phyloP scores from a whole-genome alignment of 2,329 filamentous ascomycete genomes.

The Catunica adiposa region DNA sequence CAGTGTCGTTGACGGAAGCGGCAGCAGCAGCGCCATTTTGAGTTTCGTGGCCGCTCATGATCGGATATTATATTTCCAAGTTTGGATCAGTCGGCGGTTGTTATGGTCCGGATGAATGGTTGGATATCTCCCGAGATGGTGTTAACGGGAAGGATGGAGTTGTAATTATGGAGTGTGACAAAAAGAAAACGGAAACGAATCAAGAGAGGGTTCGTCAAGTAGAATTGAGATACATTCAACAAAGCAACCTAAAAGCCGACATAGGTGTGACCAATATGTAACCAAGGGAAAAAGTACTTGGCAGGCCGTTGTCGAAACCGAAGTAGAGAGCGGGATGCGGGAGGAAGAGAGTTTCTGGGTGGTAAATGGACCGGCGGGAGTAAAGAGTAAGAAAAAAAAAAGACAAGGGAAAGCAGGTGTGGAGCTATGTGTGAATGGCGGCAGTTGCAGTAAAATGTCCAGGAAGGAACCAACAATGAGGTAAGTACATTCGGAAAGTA shows the following conservation, averaged over 20 bases:
- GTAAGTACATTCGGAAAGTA: not conserved
- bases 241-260: too few relatives aligned
- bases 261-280: too few relatives aligned
- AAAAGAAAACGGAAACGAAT: too few relatives aligned
- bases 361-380: conserved; percentile 31
- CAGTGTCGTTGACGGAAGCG: conserved; percentile 17
- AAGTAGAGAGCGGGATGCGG: too few relatives aligned
- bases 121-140: too few relatives aligned
- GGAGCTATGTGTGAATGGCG: not conserved
- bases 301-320: too few relatives aligned
- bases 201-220: too few relatives aligned
- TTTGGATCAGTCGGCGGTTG: not conserved
- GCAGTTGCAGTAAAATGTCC: not conserved
- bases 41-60: not conserved
- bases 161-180: too few relatives aligned
- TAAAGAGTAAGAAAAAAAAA: conserved; percentile 46
- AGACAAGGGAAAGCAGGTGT: conserved; percentile 17
- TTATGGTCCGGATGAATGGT: too few relatives aligned
- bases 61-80: not conserved
- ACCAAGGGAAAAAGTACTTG: too few relatives aligned
- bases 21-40: conserved; percentile 3
- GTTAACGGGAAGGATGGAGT: too few relatives aligned
- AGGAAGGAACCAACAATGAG: not conserved
- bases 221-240: too few relatives aligned
- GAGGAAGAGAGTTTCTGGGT: not conserved